These are phyloP conservation scores for Penicillium nordicum DNA, from an alignment of 2,329 filamentous ascomycete genomes.

Conservation along the genomic window DNA sequence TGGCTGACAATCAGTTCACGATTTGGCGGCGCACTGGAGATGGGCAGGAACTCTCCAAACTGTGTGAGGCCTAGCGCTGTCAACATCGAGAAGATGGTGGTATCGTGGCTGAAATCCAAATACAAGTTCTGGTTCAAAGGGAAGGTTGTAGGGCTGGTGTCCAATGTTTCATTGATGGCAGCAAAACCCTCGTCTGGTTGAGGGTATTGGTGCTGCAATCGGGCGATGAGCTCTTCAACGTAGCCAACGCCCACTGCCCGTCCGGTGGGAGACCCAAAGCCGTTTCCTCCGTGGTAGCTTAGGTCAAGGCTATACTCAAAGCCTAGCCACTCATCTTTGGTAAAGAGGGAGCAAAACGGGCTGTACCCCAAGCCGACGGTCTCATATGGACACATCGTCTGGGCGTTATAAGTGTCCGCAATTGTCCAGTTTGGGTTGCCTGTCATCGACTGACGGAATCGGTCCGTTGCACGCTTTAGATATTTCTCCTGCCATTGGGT, in stretches of 20 bases:
- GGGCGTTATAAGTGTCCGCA: slow-evolving; percentile 63
- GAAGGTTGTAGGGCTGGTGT: slow-evolving; percentile 63
- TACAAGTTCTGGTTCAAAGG: slow-evolving; percentile 70
- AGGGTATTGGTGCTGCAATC: slow-evolving; percentile 47
- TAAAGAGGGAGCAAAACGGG: slow-evolving; percentile 71
- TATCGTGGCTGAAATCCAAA: slow-evolving; percentile 76
- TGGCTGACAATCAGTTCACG: slow-evolving; percentile 65
- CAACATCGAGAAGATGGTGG: slow-evolving; percentile 66
- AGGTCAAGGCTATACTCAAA: slow-evolving; percentile 71
- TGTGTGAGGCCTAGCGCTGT: slow-evolving; percentile 70
- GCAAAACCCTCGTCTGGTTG: slow-evolving; percentile 20
- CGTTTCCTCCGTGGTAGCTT: slow-evolving; percentile 58
- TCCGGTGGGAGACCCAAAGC: slow-evolving; percentile 63
- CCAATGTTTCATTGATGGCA: slow-evolving; percentile 48
- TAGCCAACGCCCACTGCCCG: slow-evolving; percentile 71
- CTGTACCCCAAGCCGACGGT: slow-evolving; percentile 74
- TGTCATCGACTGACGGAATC: slow-evolving; percentile 54
- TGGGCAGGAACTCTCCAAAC: slow-evolving; percentile 60
- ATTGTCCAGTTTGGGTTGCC: slow-evolving; percentile 62
- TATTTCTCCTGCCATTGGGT: slow-evolving; percentile 63
- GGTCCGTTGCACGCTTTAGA: slow-evolving; percentile 60
- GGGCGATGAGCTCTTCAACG: slow-evolving; percentile 69
- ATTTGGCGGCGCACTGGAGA: slow-evolving; percentile 45
- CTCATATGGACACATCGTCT: slow-evolving; percentile 73
- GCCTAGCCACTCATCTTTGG: slow-evolving; percentile 68